Evolutionary conservation across 345 rosid species (phyloP), one percentile per base, ranked within the genome.

Genomic region (Hibiscus tridactylites): DNA sequence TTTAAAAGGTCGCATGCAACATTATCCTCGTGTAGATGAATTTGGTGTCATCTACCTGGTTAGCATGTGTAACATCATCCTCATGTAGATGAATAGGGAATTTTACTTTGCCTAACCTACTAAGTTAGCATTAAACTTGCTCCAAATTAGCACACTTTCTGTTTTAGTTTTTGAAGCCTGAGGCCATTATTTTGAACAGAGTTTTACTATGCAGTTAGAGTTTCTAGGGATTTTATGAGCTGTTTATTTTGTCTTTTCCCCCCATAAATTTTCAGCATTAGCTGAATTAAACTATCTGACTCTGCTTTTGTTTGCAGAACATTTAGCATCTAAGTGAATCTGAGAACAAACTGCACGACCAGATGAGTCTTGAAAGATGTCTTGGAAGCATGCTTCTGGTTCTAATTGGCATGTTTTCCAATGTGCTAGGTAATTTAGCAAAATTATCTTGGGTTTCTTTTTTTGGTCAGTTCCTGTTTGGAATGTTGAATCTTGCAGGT

Each of bases 361-460:
- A 61, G 66, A 92, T 88, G 95, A 79, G 86, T 85, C 78, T 68
- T 76, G 74, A 71, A n/a, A 86, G 76, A 85, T 79, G 88, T 82
- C 76, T 78, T 75, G 78, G 79, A 78, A 73, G 75, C 64, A 61
- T 79, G 49, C 47, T 80, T 76, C 67, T 89, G 70, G 86, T 88
- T 46, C 68, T 85, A 19, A n/a, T 80, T 72, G 61, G 82, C 79
- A 42, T 83, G 75, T 77, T 83, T 71, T 73, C 79, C 12, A 71
- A 3, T 54, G 71, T 82, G 75, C 73, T 73, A 69, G 98, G 98
- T 92, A 84, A 77, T 58, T 56, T 61, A n/a, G 10, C 13, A 66
- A 67, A 58, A 56, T 56, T 68, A 11, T 67, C 57, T 15, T 54
- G 24, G 35, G 21, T 46, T 24, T 17, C 16, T 11, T 39, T 71